phyloP scores from a whole-genome alignment of 768 basidiomycete species.

The Podaxis sp. region DNA sequence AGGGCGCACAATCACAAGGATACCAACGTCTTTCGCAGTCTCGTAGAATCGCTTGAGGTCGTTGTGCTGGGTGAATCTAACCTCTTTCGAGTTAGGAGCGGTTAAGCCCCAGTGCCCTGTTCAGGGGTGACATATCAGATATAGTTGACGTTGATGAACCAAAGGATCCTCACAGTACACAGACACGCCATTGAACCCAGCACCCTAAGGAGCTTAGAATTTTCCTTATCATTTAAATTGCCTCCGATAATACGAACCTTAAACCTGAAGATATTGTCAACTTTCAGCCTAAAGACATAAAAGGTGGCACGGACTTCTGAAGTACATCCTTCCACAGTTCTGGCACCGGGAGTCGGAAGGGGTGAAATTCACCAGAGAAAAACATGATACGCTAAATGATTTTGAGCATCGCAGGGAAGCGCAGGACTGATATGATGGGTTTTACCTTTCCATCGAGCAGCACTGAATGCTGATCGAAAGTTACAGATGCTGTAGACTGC shows the following conservation, averaged over 20 bases:
- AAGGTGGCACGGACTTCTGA: constrained; percentile 39
- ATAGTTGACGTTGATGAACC: constrained; percentile 28
- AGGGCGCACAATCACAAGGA: constrained; percentile 67
- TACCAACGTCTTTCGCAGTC: constrained; percentile 58
- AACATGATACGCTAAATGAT: constrained; percentile 43
- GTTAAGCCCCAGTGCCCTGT: constrained; percentile 65
- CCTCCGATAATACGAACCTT: neutral
- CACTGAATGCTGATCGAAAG: constrained; percentile 36
- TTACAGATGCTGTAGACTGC: constrained; percentile 31
- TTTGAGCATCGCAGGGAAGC: neutral
- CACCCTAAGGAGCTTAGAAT: constrained; percentile 36
- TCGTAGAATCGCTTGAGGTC: constrained; percentile 58
- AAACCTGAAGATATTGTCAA: neutral
- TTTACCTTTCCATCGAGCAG: constrained; percentile 34
- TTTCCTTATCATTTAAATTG: neutral
- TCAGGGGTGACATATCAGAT: constrained; percentile 17
- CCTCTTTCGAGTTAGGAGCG: constrained; percentile 55
- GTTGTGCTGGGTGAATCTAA: constrained; percentile 61
- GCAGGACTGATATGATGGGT: too few species aligned
- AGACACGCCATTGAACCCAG: constrained; percentile 65
- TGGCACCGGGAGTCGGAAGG: constrained; percentile 66
- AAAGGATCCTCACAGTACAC: constrained; percentile 52
- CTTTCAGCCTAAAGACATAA: neutral
- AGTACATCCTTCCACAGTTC: constrained; percentile 68
- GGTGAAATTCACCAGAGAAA: constrained; percentile 70